Percentiles rank a stretch among this genome's conserved stretches.
Evolutionary conservation across 2,329 filamentous ascomycete species (phyloP).

Genomic region (Fusarium hostae): DNA sequence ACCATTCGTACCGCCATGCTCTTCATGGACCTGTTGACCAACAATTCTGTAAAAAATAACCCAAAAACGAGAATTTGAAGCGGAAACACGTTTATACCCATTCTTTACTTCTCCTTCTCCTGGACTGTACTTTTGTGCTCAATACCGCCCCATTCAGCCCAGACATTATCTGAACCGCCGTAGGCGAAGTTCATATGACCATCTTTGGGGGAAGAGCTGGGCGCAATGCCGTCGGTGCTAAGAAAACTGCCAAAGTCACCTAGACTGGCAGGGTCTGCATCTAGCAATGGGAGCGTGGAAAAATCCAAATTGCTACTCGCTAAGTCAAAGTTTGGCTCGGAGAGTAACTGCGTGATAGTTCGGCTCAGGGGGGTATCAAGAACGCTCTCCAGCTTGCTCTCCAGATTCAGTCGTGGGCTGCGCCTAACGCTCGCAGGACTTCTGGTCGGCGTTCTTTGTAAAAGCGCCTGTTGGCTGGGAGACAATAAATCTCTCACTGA

Average conservation of each 20-base stretch:
- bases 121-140: conserved; percentile 27
- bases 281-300: conserved; percentile 52
- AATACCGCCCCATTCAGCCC: conserved; percentile 46
- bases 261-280: conserved; percentile 49
- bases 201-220: conserved; percentile 59
- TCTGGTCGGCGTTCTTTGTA: conserved; percentile 62
- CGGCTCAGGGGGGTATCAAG: conserved; percentile 69
- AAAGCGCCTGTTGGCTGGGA: conserved; percentile 54
- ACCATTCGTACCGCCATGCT: conserved; percentile 21
- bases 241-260: conserved; percentile 62
- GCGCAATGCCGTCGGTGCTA: conserved; percentile 59
- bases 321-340: conserved; percentile 62
- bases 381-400: conserved; percentile 51
- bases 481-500: conserved; percentile 58
- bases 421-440: conserved; percentile 53
- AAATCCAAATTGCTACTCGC: conserved; percentile 58
- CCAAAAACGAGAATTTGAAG: conserved; percentile 15
- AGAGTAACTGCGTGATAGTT: conserved; percentile 72
- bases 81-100: not conserved
- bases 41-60: conserved; percentile 30
- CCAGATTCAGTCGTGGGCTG: conserved; percentile 57
- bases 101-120: conserved; percentile 36
- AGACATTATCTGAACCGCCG: conserved; percentile 43
- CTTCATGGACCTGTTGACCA: conserved; percentile 32
- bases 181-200: conserved; percentile 47